phyloP scores from a whole-genome alignment of 116 monocot genomes.

The Trichopus zeylanicus region DNA sequence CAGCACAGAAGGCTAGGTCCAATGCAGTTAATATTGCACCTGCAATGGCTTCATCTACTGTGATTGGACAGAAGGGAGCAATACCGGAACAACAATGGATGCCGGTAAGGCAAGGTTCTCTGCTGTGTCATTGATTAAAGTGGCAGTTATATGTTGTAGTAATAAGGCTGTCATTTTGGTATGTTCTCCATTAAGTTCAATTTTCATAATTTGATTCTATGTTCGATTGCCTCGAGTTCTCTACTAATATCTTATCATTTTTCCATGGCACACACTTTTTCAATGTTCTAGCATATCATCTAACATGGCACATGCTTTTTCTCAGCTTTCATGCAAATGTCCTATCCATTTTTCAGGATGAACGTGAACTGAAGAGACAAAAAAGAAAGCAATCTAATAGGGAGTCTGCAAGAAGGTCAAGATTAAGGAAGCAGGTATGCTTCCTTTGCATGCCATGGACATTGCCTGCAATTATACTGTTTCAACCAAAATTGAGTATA shows the following conservation, averaged over 20 bases:
- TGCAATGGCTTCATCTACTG: slow-evolving; percentile 7
- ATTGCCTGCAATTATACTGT: background rate
- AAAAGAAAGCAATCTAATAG: slow-evolving; percentile 70
- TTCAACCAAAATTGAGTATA: background rate
- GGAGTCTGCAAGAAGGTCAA: slow-evolving; percentile 66
- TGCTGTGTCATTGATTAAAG: background rate
- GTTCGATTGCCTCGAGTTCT: background rate
- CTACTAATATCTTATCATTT: background rate
- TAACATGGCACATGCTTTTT: too few species aligned
- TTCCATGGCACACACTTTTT: too few species aligned
- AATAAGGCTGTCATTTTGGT: background rate
- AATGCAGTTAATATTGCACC: slow-evolving; percentile 10
- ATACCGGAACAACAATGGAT: slow-evolving; percentile 20
- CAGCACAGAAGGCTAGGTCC: slow-evolving; percentile 28
- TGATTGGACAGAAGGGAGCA: slow-evolving; percentile 17
- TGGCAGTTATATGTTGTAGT: background rate
- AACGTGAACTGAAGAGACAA: slow-evolving; percentile 52
- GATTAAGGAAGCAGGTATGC: slow-evolving; percentile 58
- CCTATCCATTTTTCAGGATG: slow-evolving; percentile 44
- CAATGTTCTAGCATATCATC: too few species aligned
- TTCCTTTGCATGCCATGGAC: background rate
- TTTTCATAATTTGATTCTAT: too few species aligned
- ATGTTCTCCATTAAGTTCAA: too few species aligned
- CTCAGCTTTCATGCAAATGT: too few species aligned
- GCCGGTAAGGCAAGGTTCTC: background rate